phyloP scores from a whole-genome alignment of 768 basidiomycete species.

The Russula virescens region DNA sequence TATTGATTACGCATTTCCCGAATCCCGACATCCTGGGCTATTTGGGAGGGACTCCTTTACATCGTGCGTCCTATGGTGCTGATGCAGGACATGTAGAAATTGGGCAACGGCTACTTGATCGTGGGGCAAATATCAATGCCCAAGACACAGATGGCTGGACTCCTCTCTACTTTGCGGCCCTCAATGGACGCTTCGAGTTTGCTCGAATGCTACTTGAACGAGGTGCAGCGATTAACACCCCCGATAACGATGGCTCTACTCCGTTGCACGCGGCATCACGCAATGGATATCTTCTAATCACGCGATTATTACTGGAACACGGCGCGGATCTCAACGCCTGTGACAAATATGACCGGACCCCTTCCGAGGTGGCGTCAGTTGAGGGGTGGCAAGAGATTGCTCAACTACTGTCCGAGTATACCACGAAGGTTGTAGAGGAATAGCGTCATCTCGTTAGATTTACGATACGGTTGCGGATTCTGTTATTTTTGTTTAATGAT shows the following conservation, averaged over 20 bases:
- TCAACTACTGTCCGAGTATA: not conserved
- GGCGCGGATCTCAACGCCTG: no score
- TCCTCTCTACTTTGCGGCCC: not conserved
- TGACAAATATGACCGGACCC: no score
- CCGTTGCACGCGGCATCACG: no score
- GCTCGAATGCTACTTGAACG: not conserved
- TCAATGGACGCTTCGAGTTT: not conserved
- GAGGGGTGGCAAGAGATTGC: not conserved
- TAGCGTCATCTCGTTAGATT: not conserved
- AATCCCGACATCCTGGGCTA: not conserved
- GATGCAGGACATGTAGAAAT: not conserved
- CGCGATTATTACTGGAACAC: no score
- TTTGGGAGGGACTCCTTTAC: not conserved
- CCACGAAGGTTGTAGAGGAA: not conserved
- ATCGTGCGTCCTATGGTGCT: not conserved
- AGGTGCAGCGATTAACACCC: no score
- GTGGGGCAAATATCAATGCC: not conserved
- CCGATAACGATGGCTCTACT: no score
- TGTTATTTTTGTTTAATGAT: no score
- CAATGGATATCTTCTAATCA: no score
- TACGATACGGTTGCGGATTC: not conserved
- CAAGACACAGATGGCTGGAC: no score
- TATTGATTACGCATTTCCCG: not conserved
- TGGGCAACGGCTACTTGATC: not conserved
- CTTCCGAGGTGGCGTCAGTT: not conserved